A percentile compares a stretch with the other conserved stretches of the same genome.
These are phyloP conservation scores for Daldinia vernicosa DNA, from an alignment of 495 filamentous ascomycete genomes.

Conservation along the genomic window DNA sequence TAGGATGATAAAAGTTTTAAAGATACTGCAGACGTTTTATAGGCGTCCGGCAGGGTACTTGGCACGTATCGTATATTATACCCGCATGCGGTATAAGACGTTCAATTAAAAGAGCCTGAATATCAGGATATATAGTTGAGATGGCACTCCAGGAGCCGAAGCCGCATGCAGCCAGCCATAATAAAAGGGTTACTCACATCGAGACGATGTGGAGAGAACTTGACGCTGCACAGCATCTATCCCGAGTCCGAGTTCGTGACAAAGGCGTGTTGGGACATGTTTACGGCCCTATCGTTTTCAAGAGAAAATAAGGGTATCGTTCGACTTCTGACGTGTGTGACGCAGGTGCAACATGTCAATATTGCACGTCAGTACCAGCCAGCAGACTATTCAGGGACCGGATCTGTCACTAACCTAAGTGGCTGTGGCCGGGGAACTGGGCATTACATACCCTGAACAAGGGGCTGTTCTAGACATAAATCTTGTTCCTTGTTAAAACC, in stretches of 20 bases:
- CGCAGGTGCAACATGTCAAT: slow-evolving; percentile 27
- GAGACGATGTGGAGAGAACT: slow-evolving; percentile 15
- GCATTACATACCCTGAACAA: slow-evolving; percentile 23
- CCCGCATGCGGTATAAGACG: not conserved
- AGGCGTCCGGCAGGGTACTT: slow-evolving; percentile 4
- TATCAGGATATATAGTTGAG: slow-evolving; percentile 13
- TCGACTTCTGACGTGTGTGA: slow-evolving; percentile 1
- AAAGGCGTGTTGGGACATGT: not conserved
- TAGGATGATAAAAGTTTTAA: slow-evolving; percentile 3
- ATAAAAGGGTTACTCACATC: slow-evolving; percentile 27
- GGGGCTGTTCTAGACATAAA: not conserved
- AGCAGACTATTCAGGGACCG: slow-evolving; percentile 25
- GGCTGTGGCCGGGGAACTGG: slow-evolving; percentile 8
- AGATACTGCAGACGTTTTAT: slow-evolving; percentile 1
- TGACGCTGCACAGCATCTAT: slow-evolving; percentile 12
- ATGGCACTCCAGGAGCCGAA: slow-evolving; percentile 13
- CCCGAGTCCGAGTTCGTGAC: slow-evolving; percentile 20
- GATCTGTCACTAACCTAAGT: slow-evolving; percentile 40
- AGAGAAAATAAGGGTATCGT: not conserved
- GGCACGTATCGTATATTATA: slow-evolving; percentile 7
- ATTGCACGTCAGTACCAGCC: slow-evolving; percentile 10
- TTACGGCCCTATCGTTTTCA: slow-evolving; percentile 1
- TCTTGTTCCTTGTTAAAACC: not conserved
- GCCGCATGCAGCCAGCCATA: slow-evolving; percentile 29
- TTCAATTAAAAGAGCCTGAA: slow-evolving; percentile 6